These are phyloP conservation scores for Emmonsiellopsis sp. DNA, from an alignment of 2,329 filamentous ascomycete genomes.

Conservation along the genomic window DNA sequence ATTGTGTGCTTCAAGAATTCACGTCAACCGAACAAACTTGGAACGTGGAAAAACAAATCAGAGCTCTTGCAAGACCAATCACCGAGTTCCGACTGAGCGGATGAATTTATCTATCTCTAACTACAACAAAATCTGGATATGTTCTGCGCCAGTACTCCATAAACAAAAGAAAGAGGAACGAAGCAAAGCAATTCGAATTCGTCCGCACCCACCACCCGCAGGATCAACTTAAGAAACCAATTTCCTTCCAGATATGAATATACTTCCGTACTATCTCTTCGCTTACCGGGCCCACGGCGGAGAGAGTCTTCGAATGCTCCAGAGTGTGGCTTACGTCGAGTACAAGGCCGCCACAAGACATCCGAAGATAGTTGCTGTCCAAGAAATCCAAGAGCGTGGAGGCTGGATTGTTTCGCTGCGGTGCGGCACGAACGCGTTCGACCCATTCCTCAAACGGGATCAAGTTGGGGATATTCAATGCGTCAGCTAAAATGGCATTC, in stretches of 20 bases:
- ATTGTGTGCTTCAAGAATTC: too few relatives aligned
- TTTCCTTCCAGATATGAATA: constrained; percentile 26
- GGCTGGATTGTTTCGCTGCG: constrained; percentile 22
- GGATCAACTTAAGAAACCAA: constrained; percentile 16
- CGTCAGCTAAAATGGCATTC: constrained; percentile 23
- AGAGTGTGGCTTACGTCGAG: constrained; percentile 26
- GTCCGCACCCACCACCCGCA: too few relatives aligned
- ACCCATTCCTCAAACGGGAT: constrained; percentile 36
- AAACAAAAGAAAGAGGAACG: too few relatives aligned
- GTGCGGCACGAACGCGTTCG: constrained; percentile 21
- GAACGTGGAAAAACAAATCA: too few relatives aligned
- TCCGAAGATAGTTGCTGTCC: constrained; percentile 27
- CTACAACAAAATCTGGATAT: too few relatives aligned
- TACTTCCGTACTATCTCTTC: constrained; percentile 24
- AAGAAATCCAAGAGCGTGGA: constrained; percentile 22
- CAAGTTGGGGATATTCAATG: constrained; percentile 24
- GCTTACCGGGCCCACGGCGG: constrained; percentile 22
- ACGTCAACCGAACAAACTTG: too few relatives aligned
- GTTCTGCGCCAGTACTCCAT: too few relatives aligned
- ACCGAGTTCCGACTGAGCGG: too few relatives aligned
- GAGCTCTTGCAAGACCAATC: too few relatives aligned
- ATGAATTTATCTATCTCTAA: too few relatives aligned
- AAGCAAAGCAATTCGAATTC: too few relatives aligned
- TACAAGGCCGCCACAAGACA: constrained; percentile 38
- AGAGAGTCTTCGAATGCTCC: constrained; percentile 30